Evolutionary conservation across 129 eudicot species (phyloP).

Genomic region (Calendula officinalis): DNA sequence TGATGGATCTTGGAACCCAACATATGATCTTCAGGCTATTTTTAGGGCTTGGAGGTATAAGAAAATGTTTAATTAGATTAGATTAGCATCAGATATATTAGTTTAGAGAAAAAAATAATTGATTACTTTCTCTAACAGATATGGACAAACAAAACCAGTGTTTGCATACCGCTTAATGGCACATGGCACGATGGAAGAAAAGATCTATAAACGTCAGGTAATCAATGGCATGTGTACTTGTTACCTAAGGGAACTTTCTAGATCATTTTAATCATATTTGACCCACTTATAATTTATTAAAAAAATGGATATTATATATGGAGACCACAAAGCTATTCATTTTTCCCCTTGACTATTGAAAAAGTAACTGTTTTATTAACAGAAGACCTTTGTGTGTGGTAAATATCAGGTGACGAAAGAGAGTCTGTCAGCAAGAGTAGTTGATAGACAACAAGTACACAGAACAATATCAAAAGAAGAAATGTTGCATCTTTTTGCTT

Average conservation of each 20-base stretch:
- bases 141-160: conserved; percentile 94
- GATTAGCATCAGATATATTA: background rate
- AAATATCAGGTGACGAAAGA: conserved; percentile 77
- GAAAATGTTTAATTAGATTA: background rate
- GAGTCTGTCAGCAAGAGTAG: conserved; percentile 97
- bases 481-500: conserved; percentile 84
- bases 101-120: background rate
- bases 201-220: conserved; percentile 98
- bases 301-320: too few relatives aligned
- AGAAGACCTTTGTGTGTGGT: background rate
- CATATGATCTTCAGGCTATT: conserved; percentile 97
- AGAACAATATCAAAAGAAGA: conserved; percentile 98
- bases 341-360: too few relatives aligned
- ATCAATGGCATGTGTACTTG: background rate
- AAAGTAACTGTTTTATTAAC: too few relatives aligned
- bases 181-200: conserved; percentile 97
- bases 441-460: conserved; percentile 93
- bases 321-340: too few relatives aligned
- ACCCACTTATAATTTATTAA: too few relatives aligned
- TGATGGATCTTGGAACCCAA: conserved; percentile 99
- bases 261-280: background rate
- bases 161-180: conserved; percentile 94
- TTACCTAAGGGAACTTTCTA: background rate
- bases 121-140: conserved; percentile 42
- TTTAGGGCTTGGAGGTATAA: conserved; percentile 94